A percentile compares a stretch with the other conserved stretches of the same genome.
Conservation (phyloP, 2,329 filamentous ascomycete species). For the Stagonosporopsis cucurbitacearum region DNA sequence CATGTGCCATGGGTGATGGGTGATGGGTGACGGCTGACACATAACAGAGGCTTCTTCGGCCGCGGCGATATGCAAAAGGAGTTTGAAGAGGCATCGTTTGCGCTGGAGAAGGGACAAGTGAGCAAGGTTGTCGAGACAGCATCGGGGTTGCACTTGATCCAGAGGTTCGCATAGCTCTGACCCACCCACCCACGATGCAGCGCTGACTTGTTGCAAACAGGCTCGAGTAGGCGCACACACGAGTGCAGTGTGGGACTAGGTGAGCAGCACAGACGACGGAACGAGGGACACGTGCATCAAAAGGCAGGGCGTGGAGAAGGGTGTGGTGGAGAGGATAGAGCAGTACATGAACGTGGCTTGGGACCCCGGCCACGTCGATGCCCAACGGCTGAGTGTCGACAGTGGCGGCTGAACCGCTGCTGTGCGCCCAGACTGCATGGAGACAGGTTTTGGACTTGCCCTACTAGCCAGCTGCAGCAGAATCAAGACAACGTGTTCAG, state of each 20-base stretch:
- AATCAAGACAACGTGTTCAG: conserved; percentile 25
- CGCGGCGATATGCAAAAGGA: conserved; percentile 97
- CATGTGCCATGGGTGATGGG: too few relatives aligned
- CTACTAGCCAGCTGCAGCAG: conserved; percentile 22
- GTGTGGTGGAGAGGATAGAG: conserved; percentile 10
- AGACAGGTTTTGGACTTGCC: conserved; percentile 15
- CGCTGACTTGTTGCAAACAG: conserved; percentile 12
- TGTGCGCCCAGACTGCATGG: conserved; percentile 8
- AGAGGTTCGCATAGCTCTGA: conserved; percentile 67
- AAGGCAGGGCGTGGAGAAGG: conserved; percentile 17
- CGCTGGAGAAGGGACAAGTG: conserved; percentile 83
- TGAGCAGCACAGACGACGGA: conserved; percentile 1
- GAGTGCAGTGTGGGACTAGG: conserved; percentile 1
- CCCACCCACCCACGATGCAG: not conserved
- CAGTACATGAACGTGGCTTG: conserved; percentile 20
- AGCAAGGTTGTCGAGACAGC: conserved; percentile 89
- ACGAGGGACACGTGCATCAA: conserved; percentile 1
- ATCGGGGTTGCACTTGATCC: conserved; percentile 93
- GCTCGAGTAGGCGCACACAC: conserved; percentile 13
- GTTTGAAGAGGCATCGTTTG: conserved; percentile 95
- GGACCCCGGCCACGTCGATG: conserved; percentile 11
- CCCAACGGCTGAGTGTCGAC: conserved; percentile 15
- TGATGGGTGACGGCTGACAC: conserved; percentile 8
- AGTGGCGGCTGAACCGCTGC: conserved; percentile 6
- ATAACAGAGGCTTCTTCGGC: conserved; percentile 80